Evolutionary conservation across 2,329 filamentous ascomycete genomes (phyloP).

Genomic region (Microsporum audouinii): DNA sequence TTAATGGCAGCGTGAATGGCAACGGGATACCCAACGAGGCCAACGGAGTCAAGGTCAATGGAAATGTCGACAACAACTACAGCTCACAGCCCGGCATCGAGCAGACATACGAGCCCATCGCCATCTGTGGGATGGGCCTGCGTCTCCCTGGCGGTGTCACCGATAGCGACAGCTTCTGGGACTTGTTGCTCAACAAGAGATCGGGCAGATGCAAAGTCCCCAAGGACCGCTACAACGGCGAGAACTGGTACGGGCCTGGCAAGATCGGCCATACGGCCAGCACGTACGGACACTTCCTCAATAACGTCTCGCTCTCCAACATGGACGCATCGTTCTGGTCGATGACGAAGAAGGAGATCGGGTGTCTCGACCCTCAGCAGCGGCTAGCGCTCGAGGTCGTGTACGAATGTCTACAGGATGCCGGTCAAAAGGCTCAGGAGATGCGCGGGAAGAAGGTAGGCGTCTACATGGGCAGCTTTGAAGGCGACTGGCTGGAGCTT

Average conservation of each 20-base stretch:
- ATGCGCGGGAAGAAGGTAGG: conserved; percentile 20
- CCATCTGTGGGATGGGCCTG: conserved; percentile 1
- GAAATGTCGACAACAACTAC: too few species aligned
- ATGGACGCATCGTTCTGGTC: conserved; percentile 27
- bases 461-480: conserved; percentile 23
- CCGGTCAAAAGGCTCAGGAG: conserved; percentile 11
- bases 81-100: too few species aligned
- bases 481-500: conserved; percentile 18
- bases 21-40: too few species aligned
- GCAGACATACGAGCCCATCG: not conserved
- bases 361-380: conserved; percentile 26
- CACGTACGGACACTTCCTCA: conserved; percentile 21
- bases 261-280: not conserved
- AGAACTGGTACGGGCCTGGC: too few species aligned
- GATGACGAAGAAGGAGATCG: conserved; percentile 20
- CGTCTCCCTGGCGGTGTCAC: conserved; percentile 8
- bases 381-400: conserved; percentile 25
- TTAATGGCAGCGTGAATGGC: too few species aligned
- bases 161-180: not conserved
- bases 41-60: too few species aligned
- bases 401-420: conserved; percentile 20
- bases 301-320: conserved; percentile 16
- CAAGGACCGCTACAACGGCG: conserved; percentile 10
- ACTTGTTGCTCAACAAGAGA: conserved; percentile 8
- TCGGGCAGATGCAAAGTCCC: conserved; percentile 12